Base-by-base conservation (phyloP, 2,329 filamentous ascomycete species). In the Botrytis pseudocinerea region DNA sequence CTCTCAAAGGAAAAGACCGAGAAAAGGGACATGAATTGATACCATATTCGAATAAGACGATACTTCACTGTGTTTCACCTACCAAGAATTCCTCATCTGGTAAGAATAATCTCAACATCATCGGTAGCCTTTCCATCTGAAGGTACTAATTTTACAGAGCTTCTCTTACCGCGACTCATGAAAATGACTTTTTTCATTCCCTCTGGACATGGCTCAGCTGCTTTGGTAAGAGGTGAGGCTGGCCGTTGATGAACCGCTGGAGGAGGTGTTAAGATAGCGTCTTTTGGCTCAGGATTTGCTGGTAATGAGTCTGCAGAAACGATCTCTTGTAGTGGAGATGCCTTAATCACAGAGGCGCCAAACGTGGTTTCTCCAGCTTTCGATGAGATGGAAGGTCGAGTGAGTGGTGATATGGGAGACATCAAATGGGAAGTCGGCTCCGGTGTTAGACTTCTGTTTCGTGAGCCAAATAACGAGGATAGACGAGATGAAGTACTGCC, bases 221-320 rank as follows among this genome's bases (percentile, higher is more conserved):
- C 18, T 32, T 60, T 68, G 2, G 32, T n/a, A 14, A 68, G n/a
- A 54, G 38, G 28, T n/a, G 35, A 57, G 22, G 12, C n/a, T 4
- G 51, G 18, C 16, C 40, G 51, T 38, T 66, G 38, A 60, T 60
- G 22, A 16, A 35, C 51, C 5, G 69, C 18, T 46, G 61, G 69
- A 9, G 59, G 69, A 54, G 59, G 59, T 42, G 61, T 71, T 32
- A 71, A 44, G 4, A 65, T 61, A n/a, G 68, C n/a, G 10, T 71
- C 69, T 16, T 42, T 42, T 14, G 69, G 69, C 35, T 42, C 60
- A 9, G 69, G 69, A 57, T 71, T 71, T 57, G 20, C 60, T 7
- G 69, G 69, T 22, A 71, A 32, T 20, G 69, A 59, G 48, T 71
- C 69, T 16, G 62, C 69, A n/a, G 69, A 71, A 16, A 40, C 18